Base-by-base conservation (phyloP, 805 yeast genomes). In the Barnettozyma vustinii region DNA sequence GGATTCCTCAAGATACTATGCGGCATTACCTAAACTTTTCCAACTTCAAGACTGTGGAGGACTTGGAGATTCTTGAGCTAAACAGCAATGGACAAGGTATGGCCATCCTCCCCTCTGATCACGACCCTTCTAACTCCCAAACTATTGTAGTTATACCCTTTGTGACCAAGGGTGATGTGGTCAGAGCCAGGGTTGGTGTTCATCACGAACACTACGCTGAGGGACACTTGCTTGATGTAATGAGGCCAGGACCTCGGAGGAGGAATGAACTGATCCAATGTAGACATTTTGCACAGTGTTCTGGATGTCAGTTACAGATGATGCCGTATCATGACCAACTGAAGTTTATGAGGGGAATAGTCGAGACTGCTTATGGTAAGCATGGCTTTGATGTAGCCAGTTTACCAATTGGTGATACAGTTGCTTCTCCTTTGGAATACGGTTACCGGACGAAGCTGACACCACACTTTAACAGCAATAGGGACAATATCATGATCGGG, bases 231-330 rank as follows among this genome's bases (percentile, higher is more conserved):
- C 59, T 86, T 12, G 65, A 72, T 25, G 75, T 88, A 2, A 53
- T 70, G 4, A 44, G 62, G 53, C 56, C 71, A 2, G 74, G 84
- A 49, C 2, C 55, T 39, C 32, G 64, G 73, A 60, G 87, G 54
- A 66, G 79, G 23, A 74, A 87, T 52, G 81, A 82, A 50, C 60
- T 70, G 7, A 73, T 86, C 43, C 77, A 80, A 45, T 78, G 79
- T 54, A 73, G 78, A 55, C 88, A 92, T 68, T 92, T 91, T 68
- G 91, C 91, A 6, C 77, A 79, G 53, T 91, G 97, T 63, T 87
- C 96, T 1, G 98, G 98, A 2, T 91, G 98, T 64, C 98, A 94
- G 67, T 84, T 82, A 60, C 98, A 92, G 62, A 82, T 81, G 68
- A 68, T 89, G 26, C 70, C 77, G 1, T 92, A 92, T 63, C 75